Base-by-base conservation (phyloP, 306 rosid species). In the Erythrophleum fordii region DNA sequence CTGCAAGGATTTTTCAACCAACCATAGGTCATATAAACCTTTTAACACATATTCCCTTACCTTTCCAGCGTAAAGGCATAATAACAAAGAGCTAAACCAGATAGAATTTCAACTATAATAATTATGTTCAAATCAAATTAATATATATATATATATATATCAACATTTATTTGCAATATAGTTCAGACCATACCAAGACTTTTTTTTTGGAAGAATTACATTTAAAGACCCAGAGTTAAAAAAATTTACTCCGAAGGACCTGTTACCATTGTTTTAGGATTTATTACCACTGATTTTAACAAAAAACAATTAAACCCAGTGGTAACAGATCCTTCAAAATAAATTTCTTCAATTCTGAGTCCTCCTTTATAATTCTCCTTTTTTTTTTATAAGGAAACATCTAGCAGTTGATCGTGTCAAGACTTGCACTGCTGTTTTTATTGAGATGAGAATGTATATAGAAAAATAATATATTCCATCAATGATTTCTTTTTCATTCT, bases 401-500 rank as follows among this genome's bases (percentile, higher is more conserved):
- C 26, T 74, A 37, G 60, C 39, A 74, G 22, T 56, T 22, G 62
- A 9, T 11, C 6, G 34, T 22, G 62, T 9, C 16, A 56, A 56
- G 62, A 56, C 9, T 0, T 13, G 72, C 11, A 61, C n/a, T 16
- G 28, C 29, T 41, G 22, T 22, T 45, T n/a, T 31, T 10, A 31
- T 59, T 5, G 2, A 60, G 3, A 26, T 13, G 67, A 13, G 37
- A 41, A 6, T 58, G 20, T 41, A 25, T 59, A 42, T 58, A 1
- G 51, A 75, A 74, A 37, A 28, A n/a, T 58, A 41, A 74, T 45
- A 20, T 28, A 75, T 13, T 29, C 72, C 59, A n/a, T 26, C n/a
- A 60, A 60, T 39, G 8, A 23, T n/a, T 31, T 75, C 11, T 75
- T 8, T 53, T n/a, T 53, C 46, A 61, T 29, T 11, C 10, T 77